Conservation (phyloP, 805 yeast species). For the Ascoidea rubescens region DNA sequence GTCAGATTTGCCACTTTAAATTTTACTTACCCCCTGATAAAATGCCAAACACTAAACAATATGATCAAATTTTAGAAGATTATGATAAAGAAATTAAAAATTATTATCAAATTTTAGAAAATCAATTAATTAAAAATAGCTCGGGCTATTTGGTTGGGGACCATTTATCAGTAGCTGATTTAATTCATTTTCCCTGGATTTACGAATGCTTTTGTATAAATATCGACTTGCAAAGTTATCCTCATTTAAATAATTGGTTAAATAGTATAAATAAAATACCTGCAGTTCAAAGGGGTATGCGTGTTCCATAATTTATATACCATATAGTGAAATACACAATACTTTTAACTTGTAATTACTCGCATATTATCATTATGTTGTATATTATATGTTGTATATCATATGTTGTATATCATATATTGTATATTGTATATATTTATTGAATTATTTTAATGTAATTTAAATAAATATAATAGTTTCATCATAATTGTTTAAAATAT, state of each 20-base stretch:
- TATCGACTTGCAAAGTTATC: constrained; percentile 10
- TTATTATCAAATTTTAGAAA: constrained; percentile 39
- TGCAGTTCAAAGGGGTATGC: constrained; percentile 21
- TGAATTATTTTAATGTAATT: too few species aligned
- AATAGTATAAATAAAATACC: constrained; percentile 20
- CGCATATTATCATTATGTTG: too few species aligned
- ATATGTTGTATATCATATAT: too few species aligned
- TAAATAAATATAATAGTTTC: too few species aligned
- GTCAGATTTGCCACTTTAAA: constrained; percentile 40
- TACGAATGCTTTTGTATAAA: not conserved
- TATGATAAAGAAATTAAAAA: constrained; percentile 33
- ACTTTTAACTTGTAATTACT: too few species aligned
- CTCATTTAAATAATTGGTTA: constrained; percentile 27
- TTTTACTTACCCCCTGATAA: constrained; percentile 32
- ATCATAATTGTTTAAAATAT: too few species aligned
- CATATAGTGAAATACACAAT: too few species aligned
- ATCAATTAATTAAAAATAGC: constrained; percentile 30
- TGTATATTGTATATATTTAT: too few species aligned
- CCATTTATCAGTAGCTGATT: constrained; percentile 45
- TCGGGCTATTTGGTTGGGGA: constrained; percentile 48
- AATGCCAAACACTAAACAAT: too few species aligned
- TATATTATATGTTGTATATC: too few species aligned
- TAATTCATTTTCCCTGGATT: constrained; percentile 36
- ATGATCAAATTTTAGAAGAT: constrained; percentile 25
- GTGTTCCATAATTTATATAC: not conserved